phyloP scores from a whole-genome alignment of 164 flowering plant species.

The Aristolochia contorta region DNA sequence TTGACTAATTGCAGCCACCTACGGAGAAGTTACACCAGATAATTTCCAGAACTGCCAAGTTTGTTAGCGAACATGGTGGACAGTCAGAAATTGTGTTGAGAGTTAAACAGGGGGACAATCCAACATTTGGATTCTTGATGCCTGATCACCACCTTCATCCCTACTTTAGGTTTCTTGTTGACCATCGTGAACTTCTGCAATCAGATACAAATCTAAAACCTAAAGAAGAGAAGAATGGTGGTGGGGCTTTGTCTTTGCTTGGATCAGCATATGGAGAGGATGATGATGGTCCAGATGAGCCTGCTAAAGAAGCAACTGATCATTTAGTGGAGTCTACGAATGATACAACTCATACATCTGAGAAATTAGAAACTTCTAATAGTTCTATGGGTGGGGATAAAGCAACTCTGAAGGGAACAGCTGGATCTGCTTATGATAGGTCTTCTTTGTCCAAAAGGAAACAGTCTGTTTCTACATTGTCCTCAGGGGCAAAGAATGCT shows the following conservation, averaged over 20 bases:
- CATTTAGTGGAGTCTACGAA: constrained; percentile 14
- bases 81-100: constrained; percentile 90
- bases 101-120: constrained; percentile 94
- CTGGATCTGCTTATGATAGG: constrained; percentile 27
- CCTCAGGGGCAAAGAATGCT: constrained; percentile 19
- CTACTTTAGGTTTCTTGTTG: constrained; percentile 88
- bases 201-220: constrained; percentile 26
- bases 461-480: constrained; percentile 15
- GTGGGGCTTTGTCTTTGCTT: constrained; percentile 78
- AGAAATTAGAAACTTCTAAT: constrained; percentile 11
- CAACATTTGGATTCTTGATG: constrained; percentile 97
- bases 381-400: constrained; percentile 20
- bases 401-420: constrained; percentile 11
- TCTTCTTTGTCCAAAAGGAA: constrained; percentile 23
- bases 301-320: constrained; percentile 15
- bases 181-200: constrained; percentile 50
- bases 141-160: constrained; percentile 84
- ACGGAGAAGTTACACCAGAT: constrained; percentile 93
- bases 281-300: constrained; percentile 46
- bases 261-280: constrained; percentile 91
- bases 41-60: constrained; percentile 83
- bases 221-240: constrained; percentile 24
- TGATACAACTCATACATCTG: constrained; percentile 13
- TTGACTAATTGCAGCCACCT: constrained; percentile 60
- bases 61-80: constrained; percentile 85